These are phyloP conservation scores for Tricholoma sp. DNA, from an alignment of 768 basidiomycete species.

Conservation along the genomic window DNA sequence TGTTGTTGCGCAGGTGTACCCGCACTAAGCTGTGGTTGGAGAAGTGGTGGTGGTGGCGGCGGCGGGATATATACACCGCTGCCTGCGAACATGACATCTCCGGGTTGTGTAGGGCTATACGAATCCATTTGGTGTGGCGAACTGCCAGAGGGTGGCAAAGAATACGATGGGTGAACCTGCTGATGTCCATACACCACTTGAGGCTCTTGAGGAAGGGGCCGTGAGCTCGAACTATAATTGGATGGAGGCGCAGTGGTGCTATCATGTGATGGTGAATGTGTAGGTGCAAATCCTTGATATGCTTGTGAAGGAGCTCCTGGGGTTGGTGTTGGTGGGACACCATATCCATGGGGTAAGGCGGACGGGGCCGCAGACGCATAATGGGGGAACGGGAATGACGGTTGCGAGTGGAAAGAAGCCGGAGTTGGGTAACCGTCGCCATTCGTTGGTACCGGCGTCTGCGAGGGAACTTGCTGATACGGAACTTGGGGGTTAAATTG, in stretches of 20 bases:
- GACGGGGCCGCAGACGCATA: slow-evolving; percentile 32
- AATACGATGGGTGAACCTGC: slow-evolving; percentile 24
- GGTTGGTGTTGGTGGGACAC: slow-evolving; percentile 21
- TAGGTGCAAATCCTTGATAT: slow-evolving; percentile 26
- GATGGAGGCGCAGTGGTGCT: slow-evolving; percentile 23
- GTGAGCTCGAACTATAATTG: slow-evolving; percentile 28
- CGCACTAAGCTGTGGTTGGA: slow-evolving; percentile 17
- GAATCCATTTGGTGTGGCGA: slow-evolving; percentile 19
- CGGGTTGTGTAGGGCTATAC: slow-evolving; percentile 24
- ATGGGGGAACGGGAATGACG: slow-evolving; percentile 32
- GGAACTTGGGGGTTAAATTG: slow-evolving; percentile 28
- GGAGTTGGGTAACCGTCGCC: slow-evolving; percentile 19
- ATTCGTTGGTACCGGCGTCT: slow-evolving; percentile 16
- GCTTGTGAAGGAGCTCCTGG: slow-evolving; percentile 31
- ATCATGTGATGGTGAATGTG: slow-evolving; percentile 32
- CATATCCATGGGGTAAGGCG: slow-evolving; percentile 36
- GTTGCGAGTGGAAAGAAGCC: slow-evolving; percentile 35
- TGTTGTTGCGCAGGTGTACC: slow-evolving; percentile 15
- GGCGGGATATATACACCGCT: slow-evolving; percentile 25
- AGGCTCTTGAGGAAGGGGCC: slow-evolving; percentile 43
- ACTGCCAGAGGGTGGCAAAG: slow-evolving; percentile 22
- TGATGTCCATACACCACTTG: slow-evolving; percentile 34
- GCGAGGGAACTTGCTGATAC: slow-evolving; percentile 27
- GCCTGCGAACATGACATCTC: slow-evolving; percentile 18
- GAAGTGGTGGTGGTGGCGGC: slow-evolving; percentile 32